These are phyloP conservation scores for Alternaria atra DNA, from an alignment of 2,329 filamentous ascomycete species.

Conservation along the genomic window DNA sequence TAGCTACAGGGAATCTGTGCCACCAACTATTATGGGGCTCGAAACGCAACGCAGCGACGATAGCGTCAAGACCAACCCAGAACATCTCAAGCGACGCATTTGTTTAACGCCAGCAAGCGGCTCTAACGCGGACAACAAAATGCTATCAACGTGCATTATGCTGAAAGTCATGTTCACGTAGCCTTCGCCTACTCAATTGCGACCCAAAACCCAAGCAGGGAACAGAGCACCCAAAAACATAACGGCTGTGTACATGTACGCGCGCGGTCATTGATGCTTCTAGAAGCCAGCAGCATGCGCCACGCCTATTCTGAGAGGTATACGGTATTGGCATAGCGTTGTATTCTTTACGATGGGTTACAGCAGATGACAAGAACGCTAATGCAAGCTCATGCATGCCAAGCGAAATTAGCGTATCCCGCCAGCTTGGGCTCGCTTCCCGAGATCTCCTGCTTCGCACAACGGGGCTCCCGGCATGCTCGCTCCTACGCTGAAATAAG, in stretches of 20 bases:
- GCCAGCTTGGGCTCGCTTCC: neutral
- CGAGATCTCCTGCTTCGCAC: constrained; percentile 1
- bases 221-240: too few species aligned
- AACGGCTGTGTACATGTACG: too few species aligned
- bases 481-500: neutral
- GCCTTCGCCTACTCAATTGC: neutral
- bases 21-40: neutral
- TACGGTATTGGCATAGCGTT: neutral
- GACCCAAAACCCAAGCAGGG: neutral
- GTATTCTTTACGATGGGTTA: neutral
- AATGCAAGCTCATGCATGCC: neutral
- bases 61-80: neutral
- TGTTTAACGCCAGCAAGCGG: neutral
- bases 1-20: neutral
- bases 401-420: neutral
- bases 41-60: neutral
- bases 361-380: neutral
- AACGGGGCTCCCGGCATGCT: constrained; percentile 1
- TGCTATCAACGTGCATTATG: neutral
- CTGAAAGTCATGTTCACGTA: neutral
- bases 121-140: neutral
- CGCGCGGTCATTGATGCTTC: too few species aligned
- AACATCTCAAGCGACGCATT: neutral
- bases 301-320: too few species aligned
- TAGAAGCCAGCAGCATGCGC: too few species aligned